Evolutionary conservation across 768 basidiomycete genomes (phyloP).

Genomic region (Rhizopogon sp.): DNA sequence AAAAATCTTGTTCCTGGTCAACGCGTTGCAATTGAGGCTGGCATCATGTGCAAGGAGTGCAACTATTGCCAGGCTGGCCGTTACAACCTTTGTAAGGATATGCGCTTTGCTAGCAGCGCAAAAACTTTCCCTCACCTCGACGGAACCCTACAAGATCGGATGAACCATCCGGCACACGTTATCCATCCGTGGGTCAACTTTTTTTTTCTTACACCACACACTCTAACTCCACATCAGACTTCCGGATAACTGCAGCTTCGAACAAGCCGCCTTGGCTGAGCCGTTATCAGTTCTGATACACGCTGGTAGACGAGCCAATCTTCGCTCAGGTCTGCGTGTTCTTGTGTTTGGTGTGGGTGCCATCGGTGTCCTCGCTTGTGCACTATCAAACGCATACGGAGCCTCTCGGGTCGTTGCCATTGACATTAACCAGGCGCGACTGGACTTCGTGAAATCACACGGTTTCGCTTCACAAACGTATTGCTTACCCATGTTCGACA

Average conservation of each 20-base stretch:
- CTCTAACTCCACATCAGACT: constrained; percentile 42
- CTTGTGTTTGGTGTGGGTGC: constrained; percentile 92
- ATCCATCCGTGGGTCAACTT: constrained; percentile 72
- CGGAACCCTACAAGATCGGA: constrained; percentile 80
- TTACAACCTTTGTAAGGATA: constrained; percentile 88
- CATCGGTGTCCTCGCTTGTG: constrained; percentile 87
- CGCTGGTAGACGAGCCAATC: constrained; percentile 42
- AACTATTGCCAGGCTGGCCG: constrained; percentile 65
- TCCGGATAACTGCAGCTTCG: constrained; percentile 70
- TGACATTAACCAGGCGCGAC: constrained; percentile 81
- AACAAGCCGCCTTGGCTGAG: constrained; percentile 86
- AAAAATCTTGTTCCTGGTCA: constrained; percentile 65
- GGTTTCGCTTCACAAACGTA: constrained; percentile 76
- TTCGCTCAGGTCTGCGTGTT: constrained; percentile 55
- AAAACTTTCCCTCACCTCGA: constrained; percentile 92
- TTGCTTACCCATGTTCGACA: constrained; percentile 51
- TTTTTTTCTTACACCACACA: not conserved
- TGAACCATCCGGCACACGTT: constrained; percentile 86
- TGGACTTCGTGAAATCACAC: constrained; percentile 70
- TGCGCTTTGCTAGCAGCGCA: constrained; percentile 88
- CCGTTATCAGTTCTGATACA: constrained; percentile 89
- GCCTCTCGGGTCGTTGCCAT: constrained; percentile 69
- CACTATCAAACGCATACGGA: constrained; percentile 68
- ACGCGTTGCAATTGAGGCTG: constrained; percentile 91
- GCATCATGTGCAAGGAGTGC: constrained; percentile 81